phyloP scores from a whole-genome alignment of 768 basidiomycete species.

The Albatrellus ellisii region DNA sequence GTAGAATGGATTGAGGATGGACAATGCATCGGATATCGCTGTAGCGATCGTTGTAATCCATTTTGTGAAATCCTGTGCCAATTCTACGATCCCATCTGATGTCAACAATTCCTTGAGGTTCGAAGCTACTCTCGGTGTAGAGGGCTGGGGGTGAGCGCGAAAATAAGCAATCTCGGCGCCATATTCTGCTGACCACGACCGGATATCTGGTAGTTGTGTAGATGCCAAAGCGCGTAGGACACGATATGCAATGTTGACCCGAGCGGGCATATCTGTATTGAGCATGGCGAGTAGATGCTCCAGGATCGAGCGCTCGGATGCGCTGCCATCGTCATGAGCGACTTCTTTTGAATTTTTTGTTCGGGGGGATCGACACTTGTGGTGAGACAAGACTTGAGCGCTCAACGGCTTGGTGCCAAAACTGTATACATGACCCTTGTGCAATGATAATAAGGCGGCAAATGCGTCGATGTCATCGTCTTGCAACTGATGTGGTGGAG shows the following conservation, averaged over 20 bases:
- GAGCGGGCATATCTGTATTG: constrained; percentile 9
- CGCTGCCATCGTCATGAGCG: constrained; percentile 21
- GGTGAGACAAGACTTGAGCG: constrained; percentile 29
- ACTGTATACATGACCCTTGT: constrained; percentile 49
- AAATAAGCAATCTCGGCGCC: constrained; percentile 16
- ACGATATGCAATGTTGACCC: constrained; percentile 11
- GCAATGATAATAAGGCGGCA: constrained; percentile 42
- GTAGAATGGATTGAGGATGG: constrained; percentile 45
- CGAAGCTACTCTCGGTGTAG: constrained; percentile 16
- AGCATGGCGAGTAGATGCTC: constrained; percentile 12
- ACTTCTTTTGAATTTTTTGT: constrained; percentile 3
- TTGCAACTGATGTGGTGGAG: constrained; percentile 36
- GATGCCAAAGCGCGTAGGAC: constrained; percentile 9
- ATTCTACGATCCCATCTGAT: constrained; percentile 22
- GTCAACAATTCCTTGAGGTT: constrained; percentile 27
- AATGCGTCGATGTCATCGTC: constrained; percentile 65
- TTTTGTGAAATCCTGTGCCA: constrained; percentile 34
- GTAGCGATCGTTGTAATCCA: constrained; percentile 55
- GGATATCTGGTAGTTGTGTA: constrained; percentile 6
- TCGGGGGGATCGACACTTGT: constrained; percentile 21
- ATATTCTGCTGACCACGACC: constrained; percentile 10
- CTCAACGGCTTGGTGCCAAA: constrained; percentile 38
- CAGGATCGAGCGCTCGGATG: constrained; percentile 8
- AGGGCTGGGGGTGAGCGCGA: constrained; percentile 13
- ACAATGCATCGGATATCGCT: constrained; percentile 46